phyloP scores from a whole-genome alignment of 139 green algal species.

The Chlamydomonas sphaeroides region DNA sequence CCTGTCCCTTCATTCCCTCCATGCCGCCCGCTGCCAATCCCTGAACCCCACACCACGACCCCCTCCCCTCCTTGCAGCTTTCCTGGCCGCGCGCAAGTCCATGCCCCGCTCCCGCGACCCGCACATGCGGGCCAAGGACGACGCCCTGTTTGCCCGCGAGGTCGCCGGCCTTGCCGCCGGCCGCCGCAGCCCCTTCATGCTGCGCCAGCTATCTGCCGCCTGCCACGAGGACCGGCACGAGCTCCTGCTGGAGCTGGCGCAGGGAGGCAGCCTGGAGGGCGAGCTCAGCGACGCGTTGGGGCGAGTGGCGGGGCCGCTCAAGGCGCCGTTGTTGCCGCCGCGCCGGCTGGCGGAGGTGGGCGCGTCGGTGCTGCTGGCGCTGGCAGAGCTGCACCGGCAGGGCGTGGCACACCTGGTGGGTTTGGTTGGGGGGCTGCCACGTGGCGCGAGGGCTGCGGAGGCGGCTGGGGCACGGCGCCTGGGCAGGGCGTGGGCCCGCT shows the following conservation, averaged over 20 bases:
- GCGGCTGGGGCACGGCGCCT: too few species aligned
- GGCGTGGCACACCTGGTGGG: constrained; percentile 67
- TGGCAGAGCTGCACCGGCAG: background rate
- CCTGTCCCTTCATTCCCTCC: too few species aligned
- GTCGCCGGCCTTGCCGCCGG: constrained; percentile 1
- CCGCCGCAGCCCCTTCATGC: background rate
- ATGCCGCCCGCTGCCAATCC: too few species aligned
- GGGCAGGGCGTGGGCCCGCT: too few species aligned
- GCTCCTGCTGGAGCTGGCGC: constrained; percentile 35
- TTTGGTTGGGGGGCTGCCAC: too few species aligned
- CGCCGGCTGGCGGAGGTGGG: constrained; percentile 5
- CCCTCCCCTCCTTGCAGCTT: background rate
- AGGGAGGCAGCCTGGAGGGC: background rate
- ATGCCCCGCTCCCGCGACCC: background rate
- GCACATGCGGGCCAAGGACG: constrained; percentile 5
- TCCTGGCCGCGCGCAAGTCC: constrained; percentile 11
- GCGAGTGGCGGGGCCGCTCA: background rate
- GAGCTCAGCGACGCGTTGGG: constrained; percentile 15
- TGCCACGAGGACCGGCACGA: background rate
- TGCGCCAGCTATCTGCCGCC: background rate
- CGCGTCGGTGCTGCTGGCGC: background rate
- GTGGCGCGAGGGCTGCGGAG: too few species aligned
- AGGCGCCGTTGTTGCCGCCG: background rate
- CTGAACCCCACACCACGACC: too few species aligned
- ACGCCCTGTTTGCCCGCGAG: constrained; percentile 13